Evolutionary conservation across 371 early-diverging fungal genomes (phyloP).

Genomic region (Haplosporangium sp.): DNA sequence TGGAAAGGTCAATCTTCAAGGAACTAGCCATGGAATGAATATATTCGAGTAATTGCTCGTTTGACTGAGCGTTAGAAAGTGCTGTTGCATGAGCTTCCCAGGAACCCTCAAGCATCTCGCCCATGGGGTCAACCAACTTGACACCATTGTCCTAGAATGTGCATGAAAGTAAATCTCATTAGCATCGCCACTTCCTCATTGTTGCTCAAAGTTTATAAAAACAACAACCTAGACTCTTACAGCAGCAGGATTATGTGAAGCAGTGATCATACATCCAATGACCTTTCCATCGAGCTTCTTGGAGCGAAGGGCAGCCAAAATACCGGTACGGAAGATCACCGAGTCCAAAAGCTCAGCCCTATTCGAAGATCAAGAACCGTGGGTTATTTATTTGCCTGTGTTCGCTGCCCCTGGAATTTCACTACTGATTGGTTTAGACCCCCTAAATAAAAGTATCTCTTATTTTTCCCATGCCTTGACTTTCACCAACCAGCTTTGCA

Average conservation of each 20-base stretch:
- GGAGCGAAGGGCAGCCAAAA: conserved; percentile 94
- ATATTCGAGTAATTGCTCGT: conserved; percentile 71
- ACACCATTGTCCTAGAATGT: conserved; percentile 95
- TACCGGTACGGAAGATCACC: conserved; percentile 95
- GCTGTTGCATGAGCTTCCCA: conserved; percentile 96
- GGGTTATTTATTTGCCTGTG: neutral
- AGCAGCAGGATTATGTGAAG: conserved; percentile 97
- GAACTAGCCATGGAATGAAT: conserved; percentile 74
- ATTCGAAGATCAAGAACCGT: neutral
- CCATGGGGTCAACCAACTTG: conserved; percentile 98
- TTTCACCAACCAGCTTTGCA: neutral
- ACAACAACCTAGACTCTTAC: conserved; percentile 56
- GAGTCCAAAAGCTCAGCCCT: conserved; percentile 88
- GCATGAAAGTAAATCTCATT: neutral
- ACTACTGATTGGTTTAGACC: neutral
- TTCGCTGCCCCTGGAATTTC: neutral
- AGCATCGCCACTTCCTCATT: neutral
- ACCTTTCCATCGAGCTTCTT: conserved; percentile 85
- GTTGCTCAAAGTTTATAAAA: neutral
- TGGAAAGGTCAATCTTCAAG: conserved; percentile 79
- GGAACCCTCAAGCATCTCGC: conserved; percentile 97
- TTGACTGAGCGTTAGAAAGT: conserved; percentile 90
- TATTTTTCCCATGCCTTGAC: conserved; percentile 3
- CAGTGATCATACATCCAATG: conserved; percentile 99
- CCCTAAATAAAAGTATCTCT: neutral